Base-by-base conservation (phyloP, 306 rosid genomes). In the Vigna trinervia region DNA sequence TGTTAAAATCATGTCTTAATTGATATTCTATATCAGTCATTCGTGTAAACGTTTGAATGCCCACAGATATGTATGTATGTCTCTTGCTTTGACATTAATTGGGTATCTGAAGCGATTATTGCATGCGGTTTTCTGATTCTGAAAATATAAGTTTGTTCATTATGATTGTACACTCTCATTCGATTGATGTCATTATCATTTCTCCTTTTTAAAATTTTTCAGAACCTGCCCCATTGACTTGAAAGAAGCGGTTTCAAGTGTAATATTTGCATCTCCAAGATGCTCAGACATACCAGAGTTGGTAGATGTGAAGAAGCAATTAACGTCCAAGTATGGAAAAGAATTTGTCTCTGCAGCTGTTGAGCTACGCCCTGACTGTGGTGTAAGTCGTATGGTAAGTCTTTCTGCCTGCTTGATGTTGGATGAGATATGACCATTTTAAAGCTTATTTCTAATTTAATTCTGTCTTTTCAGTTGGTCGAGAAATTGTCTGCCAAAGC, bases 311-410 rank as follows among this genome's bases (percentile, higher is more conserved):
- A 88, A 86, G 80, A 96, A 96, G 81, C 97, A 89, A 50, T 81
- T 96, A 2, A 70, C 91, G 4, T 77, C 94, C 30, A 96, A 92
- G 83, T 96, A 92, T 66, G 99, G 98, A 65, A 96, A 96, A 84
- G 97, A 96, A 51, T 92, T 96, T 52, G 69, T 81, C 76, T 58
- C 92, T 69, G 89, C 96, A 4, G 98, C 98, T 76, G 43, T 84
- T 43, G 99, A 96, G 60, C 66, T 92, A 81, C 99, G 98, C 50
- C 98, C 99, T 9, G 96, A 96, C 71, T 92, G 98, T 84, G 98
- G 99, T 26, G 99, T 92, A 53, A 87, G 86, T 83, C 97, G 97
- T 74, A 71, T 91, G 99, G 99, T 87, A 83, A 80, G 88, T 85
- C 78, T 82, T 74, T 86, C 43, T 75, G 45, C 65, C 57, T 64